Percentiles rank a stretch among this genome's conserved stretches.
Evolutionary conservation across 2,329 filamentous ascomycete genomes (phyloP).

Genomic region (Ceratocystis diversiconidia): DNA sequence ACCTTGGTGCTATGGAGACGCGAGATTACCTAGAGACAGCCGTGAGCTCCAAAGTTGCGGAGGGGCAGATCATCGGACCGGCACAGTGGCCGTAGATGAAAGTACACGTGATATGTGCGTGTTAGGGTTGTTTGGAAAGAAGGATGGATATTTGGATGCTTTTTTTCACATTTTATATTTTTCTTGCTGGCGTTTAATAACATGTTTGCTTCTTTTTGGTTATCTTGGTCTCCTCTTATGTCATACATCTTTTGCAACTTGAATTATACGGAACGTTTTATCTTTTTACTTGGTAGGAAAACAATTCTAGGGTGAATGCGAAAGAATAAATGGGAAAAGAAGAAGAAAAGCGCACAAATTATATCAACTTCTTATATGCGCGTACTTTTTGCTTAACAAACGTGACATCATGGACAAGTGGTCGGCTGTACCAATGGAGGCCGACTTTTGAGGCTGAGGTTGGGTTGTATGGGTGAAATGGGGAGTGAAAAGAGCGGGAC

Average conservation of each 20-base stretch:
- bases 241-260: background rate
- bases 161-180: background rate
- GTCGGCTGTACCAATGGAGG: background rate
- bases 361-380: background rate
- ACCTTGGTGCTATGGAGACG: constrained; percentile 34
- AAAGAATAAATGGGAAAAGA: background rate
- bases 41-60: constrained; percentile 29
- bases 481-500: background rate
- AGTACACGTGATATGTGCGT: background rate
- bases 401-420: background rate
- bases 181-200: background rate
- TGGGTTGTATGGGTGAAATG: background rate
- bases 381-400: background rate
- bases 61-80: constrained; percentile 39
- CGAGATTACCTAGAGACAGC: constrained; percentile 33
- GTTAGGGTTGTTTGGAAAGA: background rate
- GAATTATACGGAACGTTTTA: background rate
- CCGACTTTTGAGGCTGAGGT: background rate
- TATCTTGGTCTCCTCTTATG: background rate
- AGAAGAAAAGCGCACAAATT: no score
- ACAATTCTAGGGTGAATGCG: background rate
- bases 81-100: constrained; percentile 30
- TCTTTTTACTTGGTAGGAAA: background rate
- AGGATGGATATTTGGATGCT: constrained; percentile 13
- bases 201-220: background rate